phyloP scores from a whole-genome alignment of 108 stramenopile genomes.

The Skeletonema potamos region DNA sequence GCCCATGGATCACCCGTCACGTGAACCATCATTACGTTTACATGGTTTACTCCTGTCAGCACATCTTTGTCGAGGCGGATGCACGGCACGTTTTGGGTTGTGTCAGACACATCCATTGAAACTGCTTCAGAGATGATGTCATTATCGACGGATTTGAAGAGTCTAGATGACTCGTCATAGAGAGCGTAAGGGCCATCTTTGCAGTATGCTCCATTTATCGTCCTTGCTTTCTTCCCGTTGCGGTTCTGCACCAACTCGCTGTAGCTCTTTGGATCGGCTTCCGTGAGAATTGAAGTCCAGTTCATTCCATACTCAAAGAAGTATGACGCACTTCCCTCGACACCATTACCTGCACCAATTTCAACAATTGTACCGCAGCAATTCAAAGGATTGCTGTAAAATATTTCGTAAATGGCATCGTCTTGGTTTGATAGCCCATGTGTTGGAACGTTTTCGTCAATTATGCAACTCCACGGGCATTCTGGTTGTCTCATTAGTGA shows the following conservation, averaged over 20 bases:
- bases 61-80: conserved; percentile 36
- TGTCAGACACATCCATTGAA: conserved; percentile 9
- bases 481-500: conserved; percentile 2
- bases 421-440: conserved; percentile 49
- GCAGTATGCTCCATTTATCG: conserved; percentile 45
- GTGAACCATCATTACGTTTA: conserved; percentile 49
- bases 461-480: conserved; percentile 32
- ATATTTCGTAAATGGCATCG: conserved; percentile 54
- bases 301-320: conserved; percentile 55
- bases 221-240: conserved; percentile 21
- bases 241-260: conserved; percentile 30
- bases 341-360: conserved; percentile 51
- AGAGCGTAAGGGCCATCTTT: conserved; percentile 23
- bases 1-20: conserved; percentile 53
- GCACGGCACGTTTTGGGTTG: conserved; percentile 23
- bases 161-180: conserved; percentile 19
- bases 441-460: conserved; percentile 39
- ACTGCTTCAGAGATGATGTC: conserved; percentile 3
- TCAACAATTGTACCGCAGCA: conserved; percentile 55
- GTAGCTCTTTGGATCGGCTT: conserved; percentile 46
- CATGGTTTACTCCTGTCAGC: conserved; percentile 34
- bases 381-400: conserved; percentile 53
- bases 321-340: conserved; percentile 16
- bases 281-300: conserved; percentile 47
- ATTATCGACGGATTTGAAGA: conserved; percentile 17